Conservation (phyloP, 139 green algal genomes). For the Mesotaenium endlicherianum region DNA sequence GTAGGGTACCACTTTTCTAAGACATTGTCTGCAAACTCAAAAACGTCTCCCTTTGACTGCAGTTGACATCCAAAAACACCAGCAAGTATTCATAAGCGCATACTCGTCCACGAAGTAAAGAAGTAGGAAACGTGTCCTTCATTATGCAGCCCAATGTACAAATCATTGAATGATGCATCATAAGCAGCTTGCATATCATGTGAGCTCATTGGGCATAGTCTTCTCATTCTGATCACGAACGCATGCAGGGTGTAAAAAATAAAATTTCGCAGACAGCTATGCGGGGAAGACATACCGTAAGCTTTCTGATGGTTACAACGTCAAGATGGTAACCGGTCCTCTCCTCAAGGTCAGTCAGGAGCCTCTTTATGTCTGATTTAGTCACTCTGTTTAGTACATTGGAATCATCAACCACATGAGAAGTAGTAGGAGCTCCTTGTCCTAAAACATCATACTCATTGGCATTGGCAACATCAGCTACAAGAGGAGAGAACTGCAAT, state of each 20-base stretch:
- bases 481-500: constrained; percentile 13
- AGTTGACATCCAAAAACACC: too few species aligned
- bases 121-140: too few species aligned
- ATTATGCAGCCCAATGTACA: too few species aligned
- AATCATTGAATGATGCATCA: too few species aligned
- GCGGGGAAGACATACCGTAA: constrained; percentile 26
- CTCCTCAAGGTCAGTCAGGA: constrained; percentile 53
- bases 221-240: not conserved
- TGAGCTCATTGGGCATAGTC: too few species aligned
- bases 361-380: constrained; percentile 32
- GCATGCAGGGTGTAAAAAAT: not conserved
- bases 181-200: too few species aligned
- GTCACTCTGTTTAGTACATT: constrained; percentile 48
- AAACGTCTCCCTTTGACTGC: constrained; percentile 50
- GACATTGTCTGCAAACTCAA: constrained; percentile 55
- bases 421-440: not conserved
- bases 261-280: not conserved
- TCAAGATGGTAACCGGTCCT: constrained; percentile 53
- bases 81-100: too few species aligned
- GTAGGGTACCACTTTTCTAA: constrained; percentile 60
- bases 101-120: too few species aligned
- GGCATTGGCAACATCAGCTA: constrained; percentile 13
- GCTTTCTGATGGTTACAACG: constrained; percentile 55
- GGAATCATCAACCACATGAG: constrained; percentile 53
- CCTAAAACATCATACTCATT: constrained; percentile 50